These are phyloP conservation scores for Exophiala sideris DNA, from an alignment of 2,329 filamentous ascomycete genomes.

Conservation along the genomic window DNA sequence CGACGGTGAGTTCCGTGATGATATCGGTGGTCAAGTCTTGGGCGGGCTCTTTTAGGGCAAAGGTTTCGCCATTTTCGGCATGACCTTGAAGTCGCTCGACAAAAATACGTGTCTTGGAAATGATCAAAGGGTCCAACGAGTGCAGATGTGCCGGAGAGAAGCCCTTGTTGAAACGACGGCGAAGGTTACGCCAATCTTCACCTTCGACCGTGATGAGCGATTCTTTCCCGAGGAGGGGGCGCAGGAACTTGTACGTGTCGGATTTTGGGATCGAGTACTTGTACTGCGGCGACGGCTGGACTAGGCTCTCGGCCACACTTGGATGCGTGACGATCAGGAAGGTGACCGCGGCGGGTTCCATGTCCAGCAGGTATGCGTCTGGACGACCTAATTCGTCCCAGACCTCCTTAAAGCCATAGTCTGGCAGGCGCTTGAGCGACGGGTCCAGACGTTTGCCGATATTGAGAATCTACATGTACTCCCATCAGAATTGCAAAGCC, in stretches of 20 bases:
- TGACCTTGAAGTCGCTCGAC: constrained; percentile 21
- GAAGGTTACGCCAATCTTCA: constrained; percentile 38
- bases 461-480: constrained; percentile 3
- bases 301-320: constrained; percentile 39
- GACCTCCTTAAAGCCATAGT: constrained; percentile 23
- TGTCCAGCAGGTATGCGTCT: constrained; percentile 36
- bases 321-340: constrained; percentile 40
- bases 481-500: no score
- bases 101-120: constrained; percentile 20
- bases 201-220: constrained; percentile 38
- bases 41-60: constrained; percentile 37
- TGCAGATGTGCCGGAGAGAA: constrained; percentile 39
- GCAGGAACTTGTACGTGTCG: constrained; percentile 32
- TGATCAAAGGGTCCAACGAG: constrained; percentile 32
- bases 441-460: constrained; percentile 20
- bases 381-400: constrained; percentile 22
- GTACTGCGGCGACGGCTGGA: constrained; percentile 35
- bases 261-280: constrained; percentile 35
- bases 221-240: constrained; percentile 32
- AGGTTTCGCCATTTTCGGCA: constrained; percentile 32
- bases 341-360: constrained; percentile 38
- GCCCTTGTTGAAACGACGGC: constrained; percentile 39
- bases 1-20: constrained; percentile 39
- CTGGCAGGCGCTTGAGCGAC: constrained; percentile 16
- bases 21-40: constrained; percentile 43